phyloP scores from a whole-genome alignment of 352 stramenopile species.

The Globisporangium lucens region DNA sequence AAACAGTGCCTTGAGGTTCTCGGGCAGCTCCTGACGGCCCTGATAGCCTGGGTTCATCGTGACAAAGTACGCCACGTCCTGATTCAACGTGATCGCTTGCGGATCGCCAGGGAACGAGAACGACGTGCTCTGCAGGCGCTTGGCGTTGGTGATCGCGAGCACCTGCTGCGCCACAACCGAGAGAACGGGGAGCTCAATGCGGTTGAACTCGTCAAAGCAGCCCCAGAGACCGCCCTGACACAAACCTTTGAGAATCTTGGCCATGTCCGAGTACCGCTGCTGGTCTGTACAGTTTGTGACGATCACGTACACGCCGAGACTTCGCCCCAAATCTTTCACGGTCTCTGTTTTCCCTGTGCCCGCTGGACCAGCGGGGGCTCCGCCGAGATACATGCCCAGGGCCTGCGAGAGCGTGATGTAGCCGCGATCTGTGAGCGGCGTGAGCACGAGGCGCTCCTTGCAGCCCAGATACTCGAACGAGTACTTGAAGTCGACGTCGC shows the following conservation, averaged over 20 bases:
- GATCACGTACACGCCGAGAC: constrained; percentile 89
- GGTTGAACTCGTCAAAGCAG: constrained; percentile 93
- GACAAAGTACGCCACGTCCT: constrained; percentile 83
- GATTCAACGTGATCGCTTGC: constrained; percentile 49
- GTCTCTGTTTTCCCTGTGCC: constrained; percentile 92
- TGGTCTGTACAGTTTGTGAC: constrained; percentile 94
- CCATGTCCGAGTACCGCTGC: constrained; percentile 90
- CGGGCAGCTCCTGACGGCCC: constrained; percentile 88
- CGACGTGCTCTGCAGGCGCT: constrained; percentile 40
- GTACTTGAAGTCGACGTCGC: constrained; percentile 90
- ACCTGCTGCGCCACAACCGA: constrained; percentile 93
- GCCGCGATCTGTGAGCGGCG: constrained; percentile 87
- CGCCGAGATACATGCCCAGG: constrained; percentile 86
- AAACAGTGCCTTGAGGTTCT: constrained; percentile 93
- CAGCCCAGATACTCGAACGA: constrained; percentile 94
- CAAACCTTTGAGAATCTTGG: constrained; percentile 91
- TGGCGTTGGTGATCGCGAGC: constrained; percentile 80
- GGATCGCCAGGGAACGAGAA: constrained; percentile 73
- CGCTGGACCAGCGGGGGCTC: constrained; percentile 79
- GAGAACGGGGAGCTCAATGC: constrained; percentile 90
- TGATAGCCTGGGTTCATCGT: constrained; percentile 95
- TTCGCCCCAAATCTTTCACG: constrained; percentile 89
- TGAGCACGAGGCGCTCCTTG: constrained; percentile 88
- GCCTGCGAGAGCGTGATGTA: constrained; percentile 91
- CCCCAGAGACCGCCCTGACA: constrained; percentile 90